Base-by-base conservation (phyloP, 1,284 basidiomycete genomes). In the Lentinula novae-zelandiae region DNA sequence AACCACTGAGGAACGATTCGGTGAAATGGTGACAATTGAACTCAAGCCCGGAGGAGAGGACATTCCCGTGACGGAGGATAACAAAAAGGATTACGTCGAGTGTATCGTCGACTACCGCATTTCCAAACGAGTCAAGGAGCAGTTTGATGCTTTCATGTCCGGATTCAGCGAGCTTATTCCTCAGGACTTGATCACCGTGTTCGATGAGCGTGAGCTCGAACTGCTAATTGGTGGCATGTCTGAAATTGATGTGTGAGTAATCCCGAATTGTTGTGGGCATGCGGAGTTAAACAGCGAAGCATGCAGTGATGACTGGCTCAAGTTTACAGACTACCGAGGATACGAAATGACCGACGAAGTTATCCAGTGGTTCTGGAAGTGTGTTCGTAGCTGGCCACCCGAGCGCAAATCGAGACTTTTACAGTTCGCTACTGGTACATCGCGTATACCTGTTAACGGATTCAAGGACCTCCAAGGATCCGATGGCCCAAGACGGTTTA, bases 311-410 rank as follows among this genome's bases (percentile, higher is more conserved):
- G 87, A 90, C 68, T 89, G 87, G 87, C 85, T 84, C 60, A 90
- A 89, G 71, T 89, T 86, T 70, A 90, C 87, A 17, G 88, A 90
- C 67, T 90, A 89, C 71, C 82, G 86, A 64, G 86, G 83, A 17
- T 89, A 89, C 67, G 85, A 86, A 71, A 81, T 86, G 72, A 85
- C 83, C 62, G 92, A 94, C 69, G 89, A 93, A 68, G 95, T 97
- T 52, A 94, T 97, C 64, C 92, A 96, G 71, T 97, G 95, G 95
- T 97, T 97, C 87, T 97, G 95, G 95, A 91, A 96, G 77, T 93
- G 92, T 68, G 90, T 97, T 48, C 86, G 90, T 63, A 85, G 86
- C 62, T 97, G 95, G 95, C 94, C 95, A 1, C 86, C 94, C 0
- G 95, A 96, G 79, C 88, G 93, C 74, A 95, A 96, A 77, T 92